These are phyloP conservation scores for Tagetes erecta DNA, from an alignment of 129 eudicot genomes.

Conservation along the genomic window DNA sequence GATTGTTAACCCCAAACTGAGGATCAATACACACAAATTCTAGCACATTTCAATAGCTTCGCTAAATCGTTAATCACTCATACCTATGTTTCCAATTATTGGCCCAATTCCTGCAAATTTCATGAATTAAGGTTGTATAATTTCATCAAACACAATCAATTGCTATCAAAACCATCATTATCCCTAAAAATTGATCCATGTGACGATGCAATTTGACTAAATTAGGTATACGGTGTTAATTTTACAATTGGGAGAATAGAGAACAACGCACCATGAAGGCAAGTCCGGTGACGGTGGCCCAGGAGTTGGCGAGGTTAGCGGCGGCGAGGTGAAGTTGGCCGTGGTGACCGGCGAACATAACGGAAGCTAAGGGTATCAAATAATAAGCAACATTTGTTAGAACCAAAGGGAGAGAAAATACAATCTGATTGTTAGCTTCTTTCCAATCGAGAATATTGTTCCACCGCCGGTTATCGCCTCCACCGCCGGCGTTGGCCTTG, in stretches of 20 bases:
- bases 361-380: background rate
- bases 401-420: conserved; percentile 5
- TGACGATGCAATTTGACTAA: background rate
- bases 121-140: background rate
- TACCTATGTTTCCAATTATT: background rate
- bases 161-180: background rate
- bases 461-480: background rate
- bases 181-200: background rate
- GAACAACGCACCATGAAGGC: conserved; percentile 43
- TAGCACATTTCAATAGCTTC: background rate
- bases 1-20: too few species aligned
- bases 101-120: background rate
- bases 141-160: background rate
- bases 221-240: too few species aligned
- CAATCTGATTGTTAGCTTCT: background rate
- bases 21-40: background rate
- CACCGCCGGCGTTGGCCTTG: background rate
- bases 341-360: conserved; percentile 38
- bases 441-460: background rate
- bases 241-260: too few species aligned
- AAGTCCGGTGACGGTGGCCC: conserved; percentile 56
- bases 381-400: conserved; percentile 2
- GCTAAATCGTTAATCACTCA: background rate
- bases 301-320: conserved; percentile 55
- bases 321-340: conserved; percentile 53